Conservation (phyloP, 345 rosid species). For the Aquilaria sinensis region DNA sequence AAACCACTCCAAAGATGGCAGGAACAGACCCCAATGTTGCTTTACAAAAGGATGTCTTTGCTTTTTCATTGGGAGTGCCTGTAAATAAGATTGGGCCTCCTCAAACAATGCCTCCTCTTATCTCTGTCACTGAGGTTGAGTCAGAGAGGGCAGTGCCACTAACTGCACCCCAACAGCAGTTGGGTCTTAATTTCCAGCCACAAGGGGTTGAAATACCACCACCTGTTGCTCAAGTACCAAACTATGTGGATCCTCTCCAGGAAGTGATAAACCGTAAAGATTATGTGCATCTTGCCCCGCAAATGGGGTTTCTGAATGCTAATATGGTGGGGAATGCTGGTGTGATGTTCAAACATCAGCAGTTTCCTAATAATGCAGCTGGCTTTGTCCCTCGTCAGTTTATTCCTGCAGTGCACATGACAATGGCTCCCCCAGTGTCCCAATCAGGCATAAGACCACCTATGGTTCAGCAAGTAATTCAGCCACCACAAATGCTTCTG, state of each 20-base stretch:
- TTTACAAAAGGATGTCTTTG: slow-evolving; percentile 31
- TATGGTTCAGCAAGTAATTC: slow-evolving; percentile 37
- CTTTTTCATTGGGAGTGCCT: slow-evolving; percentile 31
- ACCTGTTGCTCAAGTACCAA: slow-evolving; percentile 19
- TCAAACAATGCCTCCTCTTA: slow-evolving; percentile 29
- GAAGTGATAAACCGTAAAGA: slow-evolving; percentile 30
- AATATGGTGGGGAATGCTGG: slow-evolving; percentile 29
- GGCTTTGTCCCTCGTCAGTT: slow-evolving; percentile 32
- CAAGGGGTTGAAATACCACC: slow-evolving; percentile 18
- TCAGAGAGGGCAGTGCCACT: slow-evolving; percentile 30
- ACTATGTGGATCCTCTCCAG: slow-evolving; percentile 36
- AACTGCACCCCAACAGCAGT: slow-evolving; percentile 27
- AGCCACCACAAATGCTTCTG: slow-evolving; percentile 32
- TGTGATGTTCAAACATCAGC: slow-evolving; percentile 32
- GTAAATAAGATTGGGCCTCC: slow-evolving; percentile 25
- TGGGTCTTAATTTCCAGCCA: slow-evolving; percentile 35
- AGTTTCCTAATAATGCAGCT: slow-evolving; percentile 22
- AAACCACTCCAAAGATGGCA: slow-evolving; percentile 21
- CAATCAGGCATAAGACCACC: slow-evolving; percentile 41
- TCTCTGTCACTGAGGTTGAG: slow-evolving; percentile 35
- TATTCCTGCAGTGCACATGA: slow-evolving; percentile 41
- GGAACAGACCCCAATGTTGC: slow-evolving; percentile 27
- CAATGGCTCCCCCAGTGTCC: slow-evolving; percentile 32
- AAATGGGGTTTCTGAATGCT: slow-evolving; percentile 37
- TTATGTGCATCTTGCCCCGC: slow-evolving; percentile 29